phyloP scores from a whole-genome alignment of 305 asterid species.

The Plantago lanceolata region DNA sequence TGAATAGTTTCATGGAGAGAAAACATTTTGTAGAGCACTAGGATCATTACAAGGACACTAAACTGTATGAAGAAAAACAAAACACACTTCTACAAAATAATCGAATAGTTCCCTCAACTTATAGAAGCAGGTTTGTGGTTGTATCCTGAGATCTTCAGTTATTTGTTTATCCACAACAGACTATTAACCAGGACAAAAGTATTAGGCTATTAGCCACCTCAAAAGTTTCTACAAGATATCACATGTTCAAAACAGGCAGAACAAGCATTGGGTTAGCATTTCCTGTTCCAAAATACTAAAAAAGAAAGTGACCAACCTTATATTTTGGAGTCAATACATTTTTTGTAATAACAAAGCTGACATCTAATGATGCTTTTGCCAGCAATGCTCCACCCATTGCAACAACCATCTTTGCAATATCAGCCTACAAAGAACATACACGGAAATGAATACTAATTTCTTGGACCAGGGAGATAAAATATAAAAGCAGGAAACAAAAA shows the following conservation, averaged over 20 bases:
- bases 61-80: not conserved
- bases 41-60: not conserved
- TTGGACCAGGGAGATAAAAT: conserved; percentile 12
- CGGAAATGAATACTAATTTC: conserved; percentile 17
- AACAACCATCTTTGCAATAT: conserved; percentile 60
- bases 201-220: too few species aligned
- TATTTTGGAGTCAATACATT: conserved; percentile 81
- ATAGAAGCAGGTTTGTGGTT: not conserved
- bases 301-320: conserved; percentile 44
- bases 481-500: not conserved
- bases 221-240: conserved; percentile 18
- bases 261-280: conserved; percentile 4
- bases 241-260: conserved; percentile 1
- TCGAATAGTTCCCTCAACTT: not conserved
- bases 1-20: not conserved
- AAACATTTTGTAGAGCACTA: not conserved
- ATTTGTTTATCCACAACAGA: conserved; percentile 10
- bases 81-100: not conserved
- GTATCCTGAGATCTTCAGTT: conserved; percentile 10
- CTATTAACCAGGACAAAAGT: too few species aligned
- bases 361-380: conserved; percentile 68
- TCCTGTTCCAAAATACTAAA: conserved; percentile 6
- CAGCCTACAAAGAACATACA: conserved; percentile 48
- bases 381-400: conserved; percentile 90
- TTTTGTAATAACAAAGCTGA: conserved; percentile 83